A percentile compares a stretch with the other conserved stretches of the same genome.
phyloP scores from a whole-genome alignment of 1,139 yeast species.

The Kodamaea ohmeri region DNA sequence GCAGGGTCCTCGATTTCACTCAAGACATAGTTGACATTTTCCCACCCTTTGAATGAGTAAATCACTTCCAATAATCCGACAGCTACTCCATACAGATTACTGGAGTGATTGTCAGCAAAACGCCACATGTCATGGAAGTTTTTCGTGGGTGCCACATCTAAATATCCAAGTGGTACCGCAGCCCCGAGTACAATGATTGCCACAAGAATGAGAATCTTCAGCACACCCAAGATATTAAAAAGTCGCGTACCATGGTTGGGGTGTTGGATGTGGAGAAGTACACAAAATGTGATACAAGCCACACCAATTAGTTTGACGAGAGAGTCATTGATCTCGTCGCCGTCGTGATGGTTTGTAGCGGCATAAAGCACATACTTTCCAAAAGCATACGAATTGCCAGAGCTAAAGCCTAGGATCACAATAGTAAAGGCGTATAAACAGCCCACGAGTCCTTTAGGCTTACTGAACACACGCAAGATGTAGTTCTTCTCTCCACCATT shows the following conservation, averaged over 20 bases:
- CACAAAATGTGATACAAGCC: slow-evolving; percentile 40
- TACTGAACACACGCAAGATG: slow-evolving; percentile 39
- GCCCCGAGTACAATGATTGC: slow-evolving; percentile 40
- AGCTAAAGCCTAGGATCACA: slow-evolving; percentile 47
- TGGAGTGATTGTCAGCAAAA: slow-evolving; percentile 13
- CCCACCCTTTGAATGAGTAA: slow-evolving; percentile 45
- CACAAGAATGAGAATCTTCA: slow-evolving; percentile 40
- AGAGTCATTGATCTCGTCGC: slow-evolving; percentile 14
- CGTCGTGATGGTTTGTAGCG: slow-evolving; percentile 21
- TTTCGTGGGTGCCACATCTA: slow-evolving; percentile 25
- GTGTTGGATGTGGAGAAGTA: slow-evolving; percentile 36
- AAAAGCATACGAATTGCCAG: slow-evolving; percentile 52
- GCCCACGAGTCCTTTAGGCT: slow-evolving; percentile 38
- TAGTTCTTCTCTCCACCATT: slow-evolving; percentile 55
- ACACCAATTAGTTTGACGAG: slow-evolving; percentile 45
- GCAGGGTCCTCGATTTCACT: slow-evolving; percentile 54
- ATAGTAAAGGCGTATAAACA: slow-evolving; percentile 48
- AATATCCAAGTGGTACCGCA: slow-evolving; percentile 25
- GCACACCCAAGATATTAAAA: slow-evolving; percentile 43
- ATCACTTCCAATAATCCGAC: slow-evolving; percentile 44
- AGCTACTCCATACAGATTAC: slow-evolving; percentile 33
- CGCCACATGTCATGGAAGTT: slow-evolving; percentile 26
- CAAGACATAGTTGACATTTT: slow-evolving; percentile 45
- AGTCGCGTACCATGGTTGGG: slow-evolving; percentile 43
- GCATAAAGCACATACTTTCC: slow-evolving; percentile 49